These are phyloP conservation scores for Jamesozyma rosinii DNA, from an alignment of 805 yeast genomes.

Conservation along the genomic window DNA sequence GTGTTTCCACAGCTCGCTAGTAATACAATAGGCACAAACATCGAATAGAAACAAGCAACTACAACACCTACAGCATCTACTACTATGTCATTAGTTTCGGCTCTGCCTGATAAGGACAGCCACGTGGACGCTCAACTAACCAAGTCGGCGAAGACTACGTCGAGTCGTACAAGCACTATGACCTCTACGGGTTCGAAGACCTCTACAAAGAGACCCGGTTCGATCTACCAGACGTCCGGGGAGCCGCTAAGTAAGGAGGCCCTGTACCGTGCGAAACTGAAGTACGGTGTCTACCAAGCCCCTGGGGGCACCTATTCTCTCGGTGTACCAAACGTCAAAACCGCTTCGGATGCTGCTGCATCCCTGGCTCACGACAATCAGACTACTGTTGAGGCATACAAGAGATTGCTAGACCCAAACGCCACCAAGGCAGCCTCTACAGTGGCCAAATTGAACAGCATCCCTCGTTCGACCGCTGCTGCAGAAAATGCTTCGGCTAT, in stretches of 20 bases:
- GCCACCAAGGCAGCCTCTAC: conserved; percentile 28
- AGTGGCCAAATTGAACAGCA: conserved; percentile 5
- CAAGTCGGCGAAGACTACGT: neutral
- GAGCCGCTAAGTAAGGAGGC: conserved; percentile 69
- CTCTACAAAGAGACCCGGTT: conserved; percentile 9
- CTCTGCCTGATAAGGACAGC: conserved; percentile 9
- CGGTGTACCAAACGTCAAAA: conserved; percentile 50
- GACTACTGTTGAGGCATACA: conserved; percentile 52
- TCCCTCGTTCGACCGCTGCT: conserved; percentile 1
- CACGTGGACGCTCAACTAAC: neutral
- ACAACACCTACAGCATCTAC: neutral
- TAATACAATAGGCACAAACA: too few relatives aligned
- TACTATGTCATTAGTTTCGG: conserved; percentile 28
- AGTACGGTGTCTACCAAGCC: conserved; percentile 42
- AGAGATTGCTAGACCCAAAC: conserved; percentile 35
- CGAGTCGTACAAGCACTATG: conserved; percentile 4
- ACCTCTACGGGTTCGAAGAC: conserved; percentile 5
- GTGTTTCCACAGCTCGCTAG: too few relatives aligned
- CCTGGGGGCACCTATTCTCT: conserved; percentile 47
- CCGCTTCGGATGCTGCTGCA: conserved; percentile 71
- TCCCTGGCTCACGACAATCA: conserved; percentile 56
- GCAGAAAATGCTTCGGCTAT: conserved; percentile 5
- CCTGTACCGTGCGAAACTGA: conserved; percentile 60
- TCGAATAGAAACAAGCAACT: too few relatives aligned
- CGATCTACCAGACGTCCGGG: conserved; percentile 59